Conservation (phyloP, 495 filamentous ascomycete genomes). For the Hypomontagnella submonticulosa region DNA sequence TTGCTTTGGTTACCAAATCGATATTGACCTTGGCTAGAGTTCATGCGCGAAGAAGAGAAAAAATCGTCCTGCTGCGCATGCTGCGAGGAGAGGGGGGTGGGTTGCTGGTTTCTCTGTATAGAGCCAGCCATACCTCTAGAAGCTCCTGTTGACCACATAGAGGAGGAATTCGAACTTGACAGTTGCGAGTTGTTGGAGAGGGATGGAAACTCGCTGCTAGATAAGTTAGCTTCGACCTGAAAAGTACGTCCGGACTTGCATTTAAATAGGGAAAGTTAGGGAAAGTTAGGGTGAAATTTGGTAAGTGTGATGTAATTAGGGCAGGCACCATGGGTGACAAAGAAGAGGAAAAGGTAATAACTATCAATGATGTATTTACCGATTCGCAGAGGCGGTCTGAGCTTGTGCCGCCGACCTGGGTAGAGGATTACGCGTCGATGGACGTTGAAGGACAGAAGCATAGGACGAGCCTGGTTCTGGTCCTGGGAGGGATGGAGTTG, state of each 20-base stretch:
- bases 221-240: constrained; percentile 35
- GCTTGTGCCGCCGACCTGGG: no score
- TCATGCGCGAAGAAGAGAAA: constrained; percentile 66
- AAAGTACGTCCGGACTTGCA: constrained; percentile 16
- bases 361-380: no score
- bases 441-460: constrained; percentile 8
- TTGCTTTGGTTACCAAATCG: constrained; percentile 63
- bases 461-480: constrained; percentile 5
- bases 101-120: constrained; percentile 75
- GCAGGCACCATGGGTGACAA: no score
- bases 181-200: constrained; percentile 76
- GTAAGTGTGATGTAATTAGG: no score
- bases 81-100: constrained; percentile 62
- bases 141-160: constrained; percentile 70
- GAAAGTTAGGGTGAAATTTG: constrained; percentile 61
- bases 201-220: constrained; percentile 81
- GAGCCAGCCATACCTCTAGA: constrained; percentile 61
- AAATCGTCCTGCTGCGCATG: constrained; percentile 69
- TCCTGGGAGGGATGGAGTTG: neutral
- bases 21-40: constrained; percentile 68
- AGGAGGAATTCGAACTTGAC: constrained; percentile 56
- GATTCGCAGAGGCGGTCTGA: no score
- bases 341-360: no score
- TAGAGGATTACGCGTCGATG: no score
- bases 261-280: neutral